phyloP scores from a whole-genome alignment of 371 early-diverging fungal species.

The Furculomyces boomerangus region DNA sequence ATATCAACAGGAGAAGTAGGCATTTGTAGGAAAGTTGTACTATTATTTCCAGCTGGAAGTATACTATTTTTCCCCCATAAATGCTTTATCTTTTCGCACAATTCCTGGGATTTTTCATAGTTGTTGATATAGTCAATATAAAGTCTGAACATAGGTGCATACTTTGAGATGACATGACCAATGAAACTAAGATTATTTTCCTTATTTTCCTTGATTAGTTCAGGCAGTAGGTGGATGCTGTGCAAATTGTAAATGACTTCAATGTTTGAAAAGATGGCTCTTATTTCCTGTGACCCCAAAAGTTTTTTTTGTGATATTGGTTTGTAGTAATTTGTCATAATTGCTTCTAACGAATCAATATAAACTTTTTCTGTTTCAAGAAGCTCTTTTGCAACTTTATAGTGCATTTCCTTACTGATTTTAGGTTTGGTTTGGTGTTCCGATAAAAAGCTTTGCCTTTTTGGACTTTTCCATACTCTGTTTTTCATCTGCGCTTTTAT shows the following conservation, averaged over 20 bases:
- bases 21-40: neutral
- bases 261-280: slow-evolving; percentile 45
- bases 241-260: slow-evolving; percentile 47
- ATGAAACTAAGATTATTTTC: neutral
- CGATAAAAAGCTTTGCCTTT: neutral
- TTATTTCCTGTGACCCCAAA: slow-evolving; percentile 26
- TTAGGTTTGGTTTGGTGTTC: neutral
- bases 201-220: neutral
- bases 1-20: neutral
- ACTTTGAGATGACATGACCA: neutral
- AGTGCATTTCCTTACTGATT: neutral
- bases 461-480: neutral
- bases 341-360: slow-evolving; percentile 37
- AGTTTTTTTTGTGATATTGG: slow-evolving; percentile 19
- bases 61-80: slow-evolving; percentile 26
- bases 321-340: slow-evolving; percentile 32
- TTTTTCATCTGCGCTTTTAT: too few species aligned
- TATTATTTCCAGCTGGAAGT: too few species aligned
- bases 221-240: slow-evolving; percentile 37
- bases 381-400: slow-evolving; percentile 30
- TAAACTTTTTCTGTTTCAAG: slow-evolving; percentile 62
- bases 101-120: slow-evolving; percentile 4
- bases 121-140: slow-evolving; percentile 5
- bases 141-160: slow-evolving; percentile 1
- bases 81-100: slow-evolving; percentile 24